Evolutionary conservation across 2,329 filamentous ascomycete genomes (phyloP), one percentile per base, ranked within the genome.

Genomic region (Exophiala alcalophila): DNA sequence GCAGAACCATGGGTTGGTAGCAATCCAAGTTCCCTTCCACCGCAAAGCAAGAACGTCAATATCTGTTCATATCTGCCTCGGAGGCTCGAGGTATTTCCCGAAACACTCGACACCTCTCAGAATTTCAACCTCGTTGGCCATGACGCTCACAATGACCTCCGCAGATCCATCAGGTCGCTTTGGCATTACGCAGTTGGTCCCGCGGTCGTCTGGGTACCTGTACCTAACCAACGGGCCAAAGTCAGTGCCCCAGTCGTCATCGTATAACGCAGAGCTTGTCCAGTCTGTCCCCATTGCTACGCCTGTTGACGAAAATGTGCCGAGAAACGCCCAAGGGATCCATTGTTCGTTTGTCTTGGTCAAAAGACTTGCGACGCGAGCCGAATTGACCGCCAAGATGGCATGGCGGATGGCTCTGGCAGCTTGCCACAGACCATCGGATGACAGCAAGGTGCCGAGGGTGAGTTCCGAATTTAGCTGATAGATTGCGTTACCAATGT

Each of bases 241-340:
- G 5, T 7, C 39, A 12, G 14, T 23, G n/a, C 39, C 39, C 39
- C 39, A 42, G 9, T 42, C 39, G 5, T 34, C 27, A 6, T 28
- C 21, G 21, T 42, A 42, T 6, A 42, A 25, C 16, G 24, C 2
- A 10, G 24, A 34, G 25, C 39, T 42, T 20, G 39, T 42, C 39
- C 39, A 42, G 18, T 42, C 39, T 12, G 39, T 42, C n/a, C 39
- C 39, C 39, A 42, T 42, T n/a, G 39, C 28, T 25, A 42, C 39
- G 4, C 39, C 39, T 3, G 39, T 42, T 11, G 39, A 29, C 11
- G 23, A 21, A 14, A 32, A 35, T 19, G 15, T 35, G 31, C 31
- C 16, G 24, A 42, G n/a, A 15, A 42, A 42, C 3, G 30, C 39
- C 39, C 39, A 42, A 19, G 34, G 24, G n/a, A 35, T 16, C 39